Evolutionary conservation across 148 eudicot genomes (phyloP), one percentile per base, ranked within the genome.

Genomic region (Salicornia ramosissima): DNA sequence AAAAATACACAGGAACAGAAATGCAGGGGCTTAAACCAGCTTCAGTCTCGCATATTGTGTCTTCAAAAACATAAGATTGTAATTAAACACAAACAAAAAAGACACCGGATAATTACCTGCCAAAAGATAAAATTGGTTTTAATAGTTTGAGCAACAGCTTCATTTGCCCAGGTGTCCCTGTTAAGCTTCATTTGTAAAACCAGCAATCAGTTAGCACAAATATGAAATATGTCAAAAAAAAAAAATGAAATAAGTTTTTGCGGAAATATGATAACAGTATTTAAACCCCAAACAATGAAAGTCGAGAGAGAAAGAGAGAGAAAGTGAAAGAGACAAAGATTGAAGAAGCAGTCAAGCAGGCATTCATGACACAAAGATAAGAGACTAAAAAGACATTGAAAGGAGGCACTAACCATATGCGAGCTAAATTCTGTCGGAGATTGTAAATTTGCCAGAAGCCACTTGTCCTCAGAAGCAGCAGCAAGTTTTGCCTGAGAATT

Each of bases 131-230:
- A 90, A 80, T 91, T 88, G 61, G 84, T 82, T 65, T 83, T 87
- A 80, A 94, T 88, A 54, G 92, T 90, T 81, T 94, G 97, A 65
- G 96, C 87, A 71, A 89, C 91, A 81, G 96, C 96, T 74, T 94
- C 99, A 86, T 94, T 90, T 40, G 90, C 96, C 99, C 99, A 94
- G 67, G 99, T 94, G 78, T 90, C 99, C 33, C 99, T 87, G 74
- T 94, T 94, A 64, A 94, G 93, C 99, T 94, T 76, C 73, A 83
- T 63, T 80, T 70, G 26, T 34, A 70, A 36, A 4, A 70, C 68
- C 57, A 31, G 19, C 7, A 67, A 58, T 33, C 9, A 71, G 73
- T 76, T 13, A 76, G 42, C 43, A 77, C 39, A 69, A 14, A 53
- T 49, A 54, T 14, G 10, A 71, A n/a, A 50, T 3, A 53, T 52